These are phyloP conservation scores for Camellia oleifera DNA, from an alignment of 179 eudicot genomes.

Conservation along the genomic window DNA sequence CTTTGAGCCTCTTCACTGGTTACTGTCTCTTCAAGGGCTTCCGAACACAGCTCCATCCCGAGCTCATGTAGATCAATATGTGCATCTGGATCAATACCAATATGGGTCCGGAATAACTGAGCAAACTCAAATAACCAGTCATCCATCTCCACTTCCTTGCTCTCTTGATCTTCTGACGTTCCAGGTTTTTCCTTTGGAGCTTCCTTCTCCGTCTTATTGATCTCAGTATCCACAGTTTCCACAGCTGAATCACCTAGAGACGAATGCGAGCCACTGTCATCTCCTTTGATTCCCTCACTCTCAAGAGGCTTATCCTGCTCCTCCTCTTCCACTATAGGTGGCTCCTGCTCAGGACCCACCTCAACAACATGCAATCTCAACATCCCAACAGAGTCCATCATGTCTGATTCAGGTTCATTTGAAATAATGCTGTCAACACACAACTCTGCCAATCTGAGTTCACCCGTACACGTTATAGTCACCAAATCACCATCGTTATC, in stretches of 20 bases:
- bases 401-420: slow-evolving; percentile 58
- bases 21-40: slow-evolving; percentile 91
- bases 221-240: slow-evolving; percentile 52
- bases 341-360: slow-evolving; percentile 89
- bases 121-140: slow-evolving; percentile 98
- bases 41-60: slow-evolving; percentile 94
- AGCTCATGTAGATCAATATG: slow-evolving; percentile 90
- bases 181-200: slow-evolving; percentile 46
- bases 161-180: slow-evolving; percentile 55
- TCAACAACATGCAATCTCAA: slow-evolving; percentile 84
- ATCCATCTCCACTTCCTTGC: slow-evolving; percentile 91
- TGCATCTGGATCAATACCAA: slow-evolving; percentile 94
- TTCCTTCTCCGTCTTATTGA: slow-evolving; percentile 50
- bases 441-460: slow-evolving; percentile 83
- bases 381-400: slow-evolving; percentile 49
- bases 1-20: slow-evolving; percentile 88
- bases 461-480: slow-evolving; percentile 74
- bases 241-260: slow-evolving; percentile 49
- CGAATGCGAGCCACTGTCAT: slow-evolving; percentile 63
- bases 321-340: slow-evolving; percentile 60
- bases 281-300: slow-evolving; percentile 50
- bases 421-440: slow-evolving; percentile 53
- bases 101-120: slow-evolving; percentile 78
- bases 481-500: slow-evolving; percentile 89
- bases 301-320: slow-evolving; percentile 59